Evolutionary conservation across 257 asterid genomes (phyloP), one percentile per base, ranked within the genome.

Genomic region (Agastache rugosa): DNA sequence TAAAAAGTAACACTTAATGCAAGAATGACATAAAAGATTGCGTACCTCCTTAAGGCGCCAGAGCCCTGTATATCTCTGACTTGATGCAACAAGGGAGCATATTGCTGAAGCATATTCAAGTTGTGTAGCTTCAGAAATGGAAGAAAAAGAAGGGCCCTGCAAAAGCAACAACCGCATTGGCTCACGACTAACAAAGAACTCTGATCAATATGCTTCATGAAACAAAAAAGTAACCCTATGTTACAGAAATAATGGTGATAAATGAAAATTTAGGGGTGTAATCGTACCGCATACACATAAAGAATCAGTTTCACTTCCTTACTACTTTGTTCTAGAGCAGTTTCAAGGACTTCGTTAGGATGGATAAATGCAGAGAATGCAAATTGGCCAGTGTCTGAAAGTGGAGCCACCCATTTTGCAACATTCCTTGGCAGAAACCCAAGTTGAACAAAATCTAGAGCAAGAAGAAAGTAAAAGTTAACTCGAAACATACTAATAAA

Each of bases 41-140:
- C 61, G 22, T 87, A 92, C 97, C 94, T 93, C 97, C 75, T 89
- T 85, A 82, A 93, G 88, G 76, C 97, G 93, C 98, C 98, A 90
- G 53, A 93, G 87, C 58, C 98, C 98, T 69, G 84, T 79, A 82
- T 74, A 79, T 82, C 97, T 87, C 86, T 83, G 91, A 75, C 92
- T 85, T 44, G 93, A 89, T 72, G 93, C 91, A 77, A 93, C 86
- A 20, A 93, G 86, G 44, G 90, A 84, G 86, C 95, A 87, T 76
- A 90, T 50, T 42, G 93, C 93, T 76, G 95, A 80, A 79, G 81
- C 76, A 79, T 75, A 81, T 65, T 84, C 89, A 69, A 62, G 73
- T 72, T 79, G 74, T 19, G 77, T 75, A 68, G 76, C 63, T 63
- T 79, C 83, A 51, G 92, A 79, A 59, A 86, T 77, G 62, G 81